Percentiles rank a stretch among this genome's conserved stretches.
phyloP scores from a whole-genome alignment of 2,329 filamentous ascomycete genomes.

The Didymella pinodella region DNA sequence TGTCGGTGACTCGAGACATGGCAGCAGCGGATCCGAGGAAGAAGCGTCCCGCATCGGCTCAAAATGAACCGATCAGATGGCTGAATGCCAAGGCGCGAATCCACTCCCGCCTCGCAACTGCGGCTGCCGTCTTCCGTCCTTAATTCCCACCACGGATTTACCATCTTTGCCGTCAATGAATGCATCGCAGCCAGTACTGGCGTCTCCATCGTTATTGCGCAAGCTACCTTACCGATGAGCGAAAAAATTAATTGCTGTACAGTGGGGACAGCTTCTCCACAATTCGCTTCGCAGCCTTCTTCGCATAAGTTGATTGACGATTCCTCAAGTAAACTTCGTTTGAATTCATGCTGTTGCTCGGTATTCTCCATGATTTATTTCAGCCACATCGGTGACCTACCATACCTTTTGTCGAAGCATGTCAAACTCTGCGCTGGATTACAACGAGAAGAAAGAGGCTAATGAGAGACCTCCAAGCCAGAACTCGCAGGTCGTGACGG shows the following conservation, averaged over 20 bases:
- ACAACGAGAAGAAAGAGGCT: background rate
- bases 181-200: background rate
- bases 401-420: background rate
- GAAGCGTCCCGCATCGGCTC: background rate
- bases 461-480: background rate
- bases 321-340: background rate
- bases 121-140: slow-evolving; percentile 4
- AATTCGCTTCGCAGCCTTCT: background rate
- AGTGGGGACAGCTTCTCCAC: background rate
- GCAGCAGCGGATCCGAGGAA: background rate
- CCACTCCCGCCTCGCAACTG: background rate
- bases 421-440: background rate
- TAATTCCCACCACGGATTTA: background rate
- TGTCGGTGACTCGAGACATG: background rate
- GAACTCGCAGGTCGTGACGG: background rate
- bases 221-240: background rate
- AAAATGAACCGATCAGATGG: background rate
- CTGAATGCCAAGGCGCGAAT: background rate
- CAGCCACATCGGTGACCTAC: background rate
- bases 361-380: background rate
- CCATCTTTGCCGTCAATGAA: background rate
- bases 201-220: background rate
- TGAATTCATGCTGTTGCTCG: background rate
- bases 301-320: background rate
- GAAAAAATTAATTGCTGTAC: background rate